These are phyloP conservation scores for Sarocladium strictum DNA, from an alignment of 2,329 filamentous ascomycete species.

Conservation along the genomic window DNA sequence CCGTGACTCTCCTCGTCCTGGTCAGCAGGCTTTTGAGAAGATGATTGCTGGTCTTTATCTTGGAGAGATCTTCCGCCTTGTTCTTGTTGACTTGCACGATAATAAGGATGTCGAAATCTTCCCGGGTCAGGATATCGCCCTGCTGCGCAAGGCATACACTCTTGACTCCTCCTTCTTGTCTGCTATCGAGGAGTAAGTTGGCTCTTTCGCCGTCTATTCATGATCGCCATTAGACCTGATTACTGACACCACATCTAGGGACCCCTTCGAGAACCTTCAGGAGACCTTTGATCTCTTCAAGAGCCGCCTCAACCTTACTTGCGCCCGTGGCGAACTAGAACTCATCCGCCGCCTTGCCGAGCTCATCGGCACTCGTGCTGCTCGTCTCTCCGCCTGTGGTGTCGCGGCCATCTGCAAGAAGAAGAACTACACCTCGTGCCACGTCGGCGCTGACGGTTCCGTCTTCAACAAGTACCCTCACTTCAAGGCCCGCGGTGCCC, in stretches of 20 bases:
- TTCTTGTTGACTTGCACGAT: slow-evolving; percentile 79
- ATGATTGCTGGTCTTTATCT: slow-evolving; percentile 95
- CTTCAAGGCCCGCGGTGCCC: slow-evolving; percentile 88
- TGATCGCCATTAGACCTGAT: too few species aligned
- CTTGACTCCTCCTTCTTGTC: slow-evolving; percentile 93
- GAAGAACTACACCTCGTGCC: slow-evolving; percentile 81
- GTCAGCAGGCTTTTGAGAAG: slow-evolving; percentile 95
- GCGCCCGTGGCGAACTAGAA: slow-evolving; percentile 75
- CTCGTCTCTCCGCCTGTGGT: slow-evolving; percentile 87
- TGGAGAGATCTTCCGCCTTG: slow-evolving; percentile 88
- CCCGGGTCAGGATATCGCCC: slow-evolving; percentile 71
- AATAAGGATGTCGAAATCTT: slow-evolving; percentile 72
- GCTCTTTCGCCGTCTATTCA: neutral
- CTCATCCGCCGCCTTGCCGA: slow-evolving; percentile 84
- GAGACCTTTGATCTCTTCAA: slow-evolving; percentile 82
- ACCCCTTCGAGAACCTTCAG: slow-evolving; percentile 90
- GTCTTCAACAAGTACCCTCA: slow-evolving; percentile 99
- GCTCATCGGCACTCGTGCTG: slow-evolving; percentile 89
- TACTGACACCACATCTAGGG: slow-evolving; percentile 42
- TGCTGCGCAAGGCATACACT: slow-evolving; percentile 79
- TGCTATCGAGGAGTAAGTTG: slow-evolving; percentile 73
- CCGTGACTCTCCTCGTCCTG: slow-evolving; percentile 83
- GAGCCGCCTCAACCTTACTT: slow-evolving; percentile 64
- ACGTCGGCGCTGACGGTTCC: slow-evolving; percentile 93
- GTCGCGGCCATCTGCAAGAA: slow-evolving; percentile 96